Percentiles rank a stretch among this genome's conserved stretches.
Conservation (phyloP, 257 asterid genomes). For the Fraxinus excelsior region DNA sequence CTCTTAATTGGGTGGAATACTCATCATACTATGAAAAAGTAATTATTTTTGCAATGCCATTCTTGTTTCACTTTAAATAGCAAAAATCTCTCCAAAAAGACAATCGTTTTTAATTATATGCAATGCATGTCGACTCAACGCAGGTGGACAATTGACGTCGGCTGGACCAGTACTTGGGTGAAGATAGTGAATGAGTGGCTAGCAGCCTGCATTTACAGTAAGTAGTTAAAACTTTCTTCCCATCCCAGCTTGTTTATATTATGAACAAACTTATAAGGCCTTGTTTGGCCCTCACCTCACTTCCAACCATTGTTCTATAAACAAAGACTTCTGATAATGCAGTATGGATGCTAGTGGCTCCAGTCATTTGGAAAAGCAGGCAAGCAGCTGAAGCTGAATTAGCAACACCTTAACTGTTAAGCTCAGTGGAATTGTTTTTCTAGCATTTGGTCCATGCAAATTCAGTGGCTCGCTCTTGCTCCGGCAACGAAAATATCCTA, state of each 20-base stretch:
- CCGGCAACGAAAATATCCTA: background rate
- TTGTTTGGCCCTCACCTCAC: too few species aligned
- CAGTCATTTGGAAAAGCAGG: constrained; percentile 45
- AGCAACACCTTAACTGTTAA: background rate
- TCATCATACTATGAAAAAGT: constrained; percentile 55
- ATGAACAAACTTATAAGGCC: too few species aligned
- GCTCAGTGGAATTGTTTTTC: too few species aligned
- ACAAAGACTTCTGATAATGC: constrained; percentile 10
- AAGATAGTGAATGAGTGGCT: constrained; percentile 62
- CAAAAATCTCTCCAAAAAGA: background rate
- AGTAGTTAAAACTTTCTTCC: constrained; percentile 21
- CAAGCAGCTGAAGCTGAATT: constrained; percentile 30
- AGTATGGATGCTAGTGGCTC: constrained; percentile 60
- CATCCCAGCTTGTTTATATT: too few species aligned
- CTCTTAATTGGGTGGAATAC: constrained; percentile 56
- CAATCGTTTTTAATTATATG: background rate
- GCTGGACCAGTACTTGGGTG: constrained; percentile 65
- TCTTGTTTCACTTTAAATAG: too few species aligned
- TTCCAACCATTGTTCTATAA: too few species aligned
- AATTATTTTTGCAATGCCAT: constrained; percentile 12
- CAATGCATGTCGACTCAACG: background rate
- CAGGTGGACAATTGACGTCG: constrained; percentile 58
- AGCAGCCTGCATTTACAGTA: constrained; percentile 50
- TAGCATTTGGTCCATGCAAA: background rate
- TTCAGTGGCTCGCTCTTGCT: background rate